Evolutionary conservation across 306 rosid genomes (phyloP), one percentile per base, ranked within the genome.

Genomic region (Arachis stenosperma): DNA sequence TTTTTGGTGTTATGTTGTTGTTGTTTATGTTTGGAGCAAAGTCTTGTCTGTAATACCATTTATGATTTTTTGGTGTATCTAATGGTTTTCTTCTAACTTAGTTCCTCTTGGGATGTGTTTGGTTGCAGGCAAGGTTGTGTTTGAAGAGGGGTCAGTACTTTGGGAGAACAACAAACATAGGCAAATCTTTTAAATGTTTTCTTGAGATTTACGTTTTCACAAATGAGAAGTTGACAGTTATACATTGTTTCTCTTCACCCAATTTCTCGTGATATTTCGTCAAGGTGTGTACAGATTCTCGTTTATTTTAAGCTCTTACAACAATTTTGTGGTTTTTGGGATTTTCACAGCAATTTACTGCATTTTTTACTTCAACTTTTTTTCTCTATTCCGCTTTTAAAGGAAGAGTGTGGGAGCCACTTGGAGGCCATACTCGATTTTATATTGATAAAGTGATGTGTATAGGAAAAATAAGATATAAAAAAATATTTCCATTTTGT

Each of bases 151-250:
- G 69, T 64, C 50, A 59, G 66, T 48, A 59, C 72, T 48, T 69
- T 46, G 15, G 17, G 42, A 68, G 39, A 51, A 69, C 51, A 61
- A 50, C 74, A 17, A 61, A 47, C 65, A 42, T 42, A 42, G 14
- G 5, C 39, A n/a, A 40, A 54, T 44, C 15, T 52, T 69, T 65
- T 65, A 59, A 52, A n/a, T 78, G 80, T 79, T 85, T 71, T 62
- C 89, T 88, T 90, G 75, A 82, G 84, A 72, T 85, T 78, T 72
- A 84, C 86, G 87, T 81, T 81, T 48, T 70, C 61, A 1, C 46
- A 12, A 87, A 74, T 51, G 75, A 72, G 79, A 65, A 62, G 53
- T 64, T 87, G 81, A 87, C 58, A 60, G 14, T 41, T 54, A 68
- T 52, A 68, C 58, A 5, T 52, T 33, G 37, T 33, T 33, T 53